phyloP scores from a whole-genome alignment of 139 green algal species.

The Pseudopediastrum boryanum region DNA sequence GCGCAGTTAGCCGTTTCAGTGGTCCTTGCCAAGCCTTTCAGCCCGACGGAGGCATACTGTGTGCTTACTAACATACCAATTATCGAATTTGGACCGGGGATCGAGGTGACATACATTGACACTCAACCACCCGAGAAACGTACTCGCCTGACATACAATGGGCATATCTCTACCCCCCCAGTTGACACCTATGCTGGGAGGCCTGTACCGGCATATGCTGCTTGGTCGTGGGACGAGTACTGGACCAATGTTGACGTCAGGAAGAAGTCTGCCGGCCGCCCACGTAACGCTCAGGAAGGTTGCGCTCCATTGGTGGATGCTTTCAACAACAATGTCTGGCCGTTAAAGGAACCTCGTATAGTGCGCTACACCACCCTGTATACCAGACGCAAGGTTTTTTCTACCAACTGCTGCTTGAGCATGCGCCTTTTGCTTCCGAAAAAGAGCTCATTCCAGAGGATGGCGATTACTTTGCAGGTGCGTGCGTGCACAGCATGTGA shows the following conservation, averaged over 20 bases:
- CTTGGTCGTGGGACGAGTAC: neutral
- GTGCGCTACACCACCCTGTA: neutral
- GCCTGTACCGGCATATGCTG: no score
- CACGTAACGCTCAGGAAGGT: no score
- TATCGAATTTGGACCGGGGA: neutral
- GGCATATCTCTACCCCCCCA: no score
- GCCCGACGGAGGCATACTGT: neutral
- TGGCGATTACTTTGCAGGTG: slow-evolving; percentile 1
- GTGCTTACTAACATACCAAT: neutral
- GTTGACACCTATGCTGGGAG: neutral
- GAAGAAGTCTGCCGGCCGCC: neutral
- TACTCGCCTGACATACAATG: no score
- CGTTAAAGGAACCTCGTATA: neutral
- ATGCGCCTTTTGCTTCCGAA: neutral
- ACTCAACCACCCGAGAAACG: neutral
- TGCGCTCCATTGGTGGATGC: no score
- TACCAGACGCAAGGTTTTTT: neutral
- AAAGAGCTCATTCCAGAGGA: neutral
- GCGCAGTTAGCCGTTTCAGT: neutral
- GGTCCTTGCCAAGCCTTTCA: neutral
- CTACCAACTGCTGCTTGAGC: neutral
- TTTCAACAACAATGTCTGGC: neutral
- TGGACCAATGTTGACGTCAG: neutral
- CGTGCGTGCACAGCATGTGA: no score
- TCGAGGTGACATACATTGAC: slow-evolving; percentile 10